Base-by-base conservation (phyloP, 2,329 filamentous ascomycete species). In the Ascochyta rabiei region DNA sequence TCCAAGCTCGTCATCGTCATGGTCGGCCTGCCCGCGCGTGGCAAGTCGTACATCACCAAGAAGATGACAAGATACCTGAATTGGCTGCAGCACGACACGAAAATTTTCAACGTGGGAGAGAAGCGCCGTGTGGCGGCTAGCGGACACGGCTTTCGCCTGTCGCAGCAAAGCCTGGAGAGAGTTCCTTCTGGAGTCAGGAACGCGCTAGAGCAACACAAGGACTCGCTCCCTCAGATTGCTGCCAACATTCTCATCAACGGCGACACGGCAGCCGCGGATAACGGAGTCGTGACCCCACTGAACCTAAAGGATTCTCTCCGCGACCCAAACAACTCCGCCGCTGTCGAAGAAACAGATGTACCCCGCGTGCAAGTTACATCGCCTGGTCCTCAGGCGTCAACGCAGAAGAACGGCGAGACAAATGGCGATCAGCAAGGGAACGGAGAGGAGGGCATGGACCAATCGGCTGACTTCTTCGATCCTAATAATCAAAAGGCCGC, bases 31-130 rank as follows among this genome's bases (percentile, higher is more conserved):
- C 95, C 95, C 2, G 95, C 95, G 9, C 84, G 95, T 68, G 95
- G 95, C 72, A 99, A 99, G 79, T 97, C 93, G 50, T 99, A 99
- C 77, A 96, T 99, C 69, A 98, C 95, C 58, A 98, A 98, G 81
- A 99, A 99, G 79, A 85, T 99, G 60, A 90, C 95, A 55, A 86
- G 95, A 58, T 99, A 98, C 73, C 80, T 99, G 45, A 93, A 96
- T 44, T 99, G 95, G 95, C 87, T 97, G 69, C 95, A 99, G 72
- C 93, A 99, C 76, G 91, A 96, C 69, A 95, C 93, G 12, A 85
- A 84, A 63, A 97, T 99, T 66, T 99, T 99, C 85, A 99, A 99
- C 69, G 95, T 99, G 33, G 95, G 95, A 57, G 93, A 96, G 75
- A 85, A 92, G 69, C 85, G 95, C 67, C 88, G 95, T 66, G 85